phyloP scores from a whole-genome alignment of 1,284 basidiomycete genomes.

The Xanthoconium separans region DNA sequence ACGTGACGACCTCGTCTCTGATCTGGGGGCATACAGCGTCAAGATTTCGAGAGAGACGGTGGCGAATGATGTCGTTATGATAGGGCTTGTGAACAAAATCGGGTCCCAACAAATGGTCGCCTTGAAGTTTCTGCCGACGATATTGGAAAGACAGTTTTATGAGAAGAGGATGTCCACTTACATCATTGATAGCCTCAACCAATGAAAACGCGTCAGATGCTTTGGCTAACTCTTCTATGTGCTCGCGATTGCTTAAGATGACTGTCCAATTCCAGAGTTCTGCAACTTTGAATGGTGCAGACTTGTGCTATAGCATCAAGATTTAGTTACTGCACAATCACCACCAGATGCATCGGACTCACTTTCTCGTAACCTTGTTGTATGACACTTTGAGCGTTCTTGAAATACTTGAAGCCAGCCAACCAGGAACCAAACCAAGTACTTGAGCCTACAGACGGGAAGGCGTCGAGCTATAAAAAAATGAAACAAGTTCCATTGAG shows the following conservation, averaged over 20 bases:
- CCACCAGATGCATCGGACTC: background rate
- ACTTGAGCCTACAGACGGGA: conserved; percentile 18
- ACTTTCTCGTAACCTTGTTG: conserved; percentile 23
- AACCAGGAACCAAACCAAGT: conserved; percentile 18
- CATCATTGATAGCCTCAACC: conserved; percentile 34
- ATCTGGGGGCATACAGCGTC: conserved; percentile 26
- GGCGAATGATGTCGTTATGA: conserved; percentile 24
- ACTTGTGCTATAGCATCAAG: conserved; percentile 13
- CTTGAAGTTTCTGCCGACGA: conserved; percentile 17
- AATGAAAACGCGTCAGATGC: conserved; percentile 40
- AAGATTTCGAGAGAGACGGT: conserved; percentile 34
- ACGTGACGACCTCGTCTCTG: conserved; percentile 30
- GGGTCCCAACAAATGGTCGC: conserved; percentile 29
- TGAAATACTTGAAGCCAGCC: conserved; percentile 8
- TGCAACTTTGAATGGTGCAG: conserved; percentile 41
- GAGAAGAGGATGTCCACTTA: conserved; percentile 11
- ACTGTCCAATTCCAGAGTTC: conserved; percentile 40
- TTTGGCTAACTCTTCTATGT: conserved; percentile 42
- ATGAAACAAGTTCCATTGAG: background rate
- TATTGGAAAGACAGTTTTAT: background rate
- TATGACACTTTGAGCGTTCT: conserved; percentile 6
- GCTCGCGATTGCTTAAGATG: conserved; percentile 34
- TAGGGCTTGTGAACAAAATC: conserved; percentile 27
- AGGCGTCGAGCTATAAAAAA: conserved; percentile 9
- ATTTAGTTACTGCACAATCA: background rate